These are phyloP conservation scores for Ceratocystis cacaofunesta DNA, from an alignment of 2,329 filamentous ascomycete genomes.

Conservation along the genomic window DNA sequence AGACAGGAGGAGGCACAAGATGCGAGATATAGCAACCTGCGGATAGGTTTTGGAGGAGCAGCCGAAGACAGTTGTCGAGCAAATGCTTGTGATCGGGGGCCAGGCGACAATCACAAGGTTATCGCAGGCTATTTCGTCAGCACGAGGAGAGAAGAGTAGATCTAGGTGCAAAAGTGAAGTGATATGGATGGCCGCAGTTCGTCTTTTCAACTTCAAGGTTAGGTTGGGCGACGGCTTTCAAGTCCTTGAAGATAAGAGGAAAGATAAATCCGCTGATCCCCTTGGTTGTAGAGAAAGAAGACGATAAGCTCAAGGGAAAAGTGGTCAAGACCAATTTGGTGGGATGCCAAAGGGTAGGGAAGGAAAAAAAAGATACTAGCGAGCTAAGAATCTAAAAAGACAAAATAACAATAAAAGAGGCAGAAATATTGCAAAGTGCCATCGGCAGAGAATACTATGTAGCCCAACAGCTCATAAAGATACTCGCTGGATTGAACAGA, in stretches of 20 bases:
- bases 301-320: not conserved
- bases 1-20: not conserved
- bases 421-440: too few relatives aligned
- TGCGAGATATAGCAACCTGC: not conserved
- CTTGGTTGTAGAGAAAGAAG: not conserved
- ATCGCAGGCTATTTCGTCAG: not conserved
- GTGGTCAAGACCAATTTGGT: not conserved
- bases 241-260: not conserved
- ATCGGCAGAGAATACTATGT: too few relatives aligned
- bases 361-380: too few relatives aligned
- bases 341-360: too few relatives aligned
- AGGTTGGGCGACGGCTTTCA: not conserved
- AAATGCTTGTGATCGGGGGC: not conserved
- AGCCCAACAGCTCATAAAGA: too few relatives aligned
- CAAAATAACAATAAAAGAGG: too few relatives aligned
- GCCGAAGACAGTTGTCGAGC: too few relatives aligned
- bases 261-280: not conserved
- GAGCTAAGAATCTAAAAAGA: too few relatives aligned
- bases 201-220: not conserved
- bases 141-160: not conserved
- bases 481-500: too few relatives aligned
- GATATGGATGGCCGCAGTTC: not conserved
- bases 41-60: not conserved
- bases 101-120: not conserved
- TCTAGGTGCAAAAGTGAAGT: not conserved